Evolutionary conservation across 257 asterid species (phyloP).

Genomic region (Mentha longifolia): DNA sequence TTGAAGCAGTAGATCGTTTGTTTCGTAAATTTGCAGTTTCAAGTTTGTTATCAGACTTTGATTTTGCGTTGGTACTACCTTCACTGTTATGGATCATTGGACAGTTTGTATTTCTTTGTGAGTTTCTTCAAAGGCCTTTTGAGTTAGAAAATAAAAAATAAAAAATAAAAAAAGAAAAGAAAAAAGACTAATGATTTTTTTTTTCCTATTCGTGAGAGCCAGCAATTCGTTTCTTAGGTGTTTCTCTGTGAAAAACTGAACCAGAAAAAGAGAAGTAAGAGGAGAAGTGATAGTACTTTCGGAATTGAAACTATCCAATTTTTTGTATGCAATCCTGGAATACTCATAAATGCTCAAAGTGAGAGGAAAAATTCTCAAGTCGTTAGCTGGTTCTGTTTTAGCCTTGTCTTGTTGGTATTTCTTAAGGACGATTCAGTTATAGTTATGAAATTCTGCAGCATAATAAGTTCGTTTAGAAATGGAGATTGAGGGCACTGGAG

Average conservation of each 20-base stretch:
- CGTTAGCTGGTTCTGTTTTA: neutral
- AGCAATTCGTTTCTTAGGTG: neutral
- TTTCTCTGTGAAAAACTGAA: neutral
- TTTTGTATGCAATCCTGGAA: constrained; percentile 16
- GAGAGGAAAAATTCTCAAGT: neutral
- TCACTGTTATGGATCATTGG: neutral
- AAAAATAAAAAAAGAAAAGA: neutral
- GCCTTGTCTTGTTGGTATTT: neutral
- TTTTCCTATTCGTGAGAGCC: neutral
- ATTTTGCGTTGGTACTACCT: neutral
- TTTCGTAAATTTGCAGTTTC: constrained; percentile 3
- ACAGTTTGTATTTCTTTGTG: neutral
- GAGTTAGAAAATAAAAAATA: too few species aligned
- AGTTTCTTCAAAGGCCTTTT: neutral
- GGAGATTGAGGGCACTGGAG: constrained; percentile 48
- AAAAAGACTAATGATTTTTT: neutral
- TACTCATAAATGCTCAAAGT: neutral
- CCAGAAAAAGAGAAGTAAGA: neutral
- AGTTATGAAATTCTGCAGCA: constrained; percentile 35
- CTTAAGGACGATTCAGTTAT: constrained; percentile 10
- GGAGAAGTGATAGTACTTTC: neutral
- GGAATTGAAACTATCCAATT: neutral
- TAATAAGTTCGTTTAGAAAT: constrained; percentile 36
- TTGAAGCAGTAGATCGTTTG: neutral
- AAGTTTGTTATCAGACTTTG: neutral